phyloP scores from a whole-genome alignment of 805 yeast species.

The Martiniozyma abietophila region DNA sequence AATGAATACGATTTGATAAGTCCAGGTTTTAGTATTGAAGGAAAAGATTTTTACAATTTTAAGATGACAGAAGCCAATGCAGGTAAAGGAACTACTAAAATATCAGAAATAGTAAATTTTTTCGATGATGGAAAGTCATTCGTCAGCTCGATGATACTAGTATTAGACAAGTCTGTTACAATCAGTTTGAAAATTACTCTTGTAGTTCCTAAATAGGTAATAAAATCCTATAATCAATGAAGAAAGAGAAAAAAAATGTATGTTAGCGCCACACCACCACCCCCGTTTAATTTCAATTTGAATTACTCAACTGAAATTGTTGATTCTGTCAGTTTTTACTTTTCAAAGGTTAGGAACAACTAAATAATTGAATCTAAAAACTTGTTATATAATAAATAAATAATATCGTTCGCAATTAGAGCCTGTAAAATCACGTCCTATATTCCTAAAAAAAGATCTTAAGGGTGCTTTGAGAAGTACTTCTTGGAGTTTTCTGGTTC shows the following conservation, averaged over 20 bases:
- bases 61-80: conserved; percentile 7
- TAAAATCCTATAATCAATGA: too few species aligned
- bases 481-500: conserved; percentile 69
- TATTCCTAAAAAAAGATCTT: too few species aligned
- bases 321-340: too few species aligned
- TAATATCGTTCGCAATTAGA: too few species aligned
- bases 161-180: conserved; percentile 13
- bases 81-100: background rate
- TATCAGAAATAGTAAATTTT: conserved; percentile 1
- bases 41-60: conserved; percentile 21
- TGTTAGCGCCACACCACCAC: too few species aligned
- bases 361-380: too few species aligned
- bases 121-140: background rate
- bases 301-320: too few species aligned
- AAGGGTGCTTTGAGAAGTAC: conserved; percentile 52
- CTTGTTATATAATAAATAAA: too few species aligned
- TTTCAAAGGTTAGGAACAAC: too few species aligned
- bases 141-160: conserved; percentile 1
- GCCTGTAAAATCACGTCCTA: too few species aligned
- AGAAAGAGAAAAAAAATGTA: too few species aligned
- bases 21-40: conserved; percentile 16
- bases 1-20: conserved; percentile 10
- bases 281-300: too few species aligned
- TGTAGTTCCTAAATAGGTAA: background rate
- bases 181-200: conserved; percentile 10